Conservation (phyloP, 495 filamentous ascomycete genomes). For the Aspergillus asperescens region DNA sequence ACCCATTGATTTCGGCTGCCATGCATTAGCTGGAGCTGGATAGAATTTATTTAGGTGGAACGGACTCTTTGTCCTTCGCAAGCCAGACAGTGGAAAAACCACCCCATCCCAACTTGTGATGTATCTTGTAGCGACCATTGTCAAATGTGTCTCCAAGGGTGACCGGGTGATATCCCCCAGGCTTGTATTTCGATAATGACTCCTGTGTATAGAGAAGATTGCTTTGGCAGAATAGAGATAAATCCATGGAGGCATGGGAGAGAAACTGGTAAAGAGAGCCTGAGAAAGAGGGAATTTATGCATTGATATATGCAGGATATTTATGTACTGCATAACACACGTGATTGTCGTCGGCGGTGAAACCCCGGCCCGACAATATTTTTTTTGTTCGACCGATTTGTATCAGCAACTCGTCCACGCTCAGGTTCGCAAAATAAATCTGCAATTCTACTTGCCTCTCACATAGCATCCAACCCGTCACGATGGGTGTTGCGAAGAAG, state of each 20-base stretch:
- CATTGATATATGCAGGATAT: not conserved
- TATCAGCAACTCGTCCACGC: no score
- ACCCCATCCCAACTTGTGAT: conserved; percentile 47
- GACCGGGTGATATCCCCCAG: conserved; percentile 44
- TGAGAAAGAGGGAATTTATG: no score
- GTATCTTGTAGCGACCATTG: conserved; percentile 38
- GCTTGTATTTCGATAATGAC: no score
- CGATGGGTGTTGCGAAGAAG: conserved; percentile 60
- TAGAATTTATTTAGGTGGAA: no score
- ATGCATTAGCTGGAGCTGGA: no score
- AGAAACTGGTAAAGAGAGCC: no score
- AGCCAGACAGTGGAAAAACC: conserved; percentile 48
- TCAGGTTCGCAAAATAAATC: no score
- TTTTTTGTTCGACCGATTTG: no score
- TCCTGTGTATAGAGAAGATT: no score
- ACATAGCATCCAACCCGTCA: conserved; percentile 9
- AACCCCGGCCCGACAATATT: conserved; percentile 1
- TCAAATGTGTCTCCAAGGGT: conserved; percentile 33
- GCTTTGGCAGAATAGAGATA: no score
- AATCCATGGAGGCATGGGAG: no score
- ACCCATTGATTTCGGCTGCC: no score
- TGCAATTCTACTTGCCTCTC: not conserved
- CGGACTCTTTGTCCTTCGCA: conserved; percentile 35
- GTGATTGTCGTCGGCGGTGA: not conserved
- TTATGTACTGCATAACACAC: not conserved